Conservation (phyloP, 345 rosid genomes). For the Boechera divaricarpa region DNA sequence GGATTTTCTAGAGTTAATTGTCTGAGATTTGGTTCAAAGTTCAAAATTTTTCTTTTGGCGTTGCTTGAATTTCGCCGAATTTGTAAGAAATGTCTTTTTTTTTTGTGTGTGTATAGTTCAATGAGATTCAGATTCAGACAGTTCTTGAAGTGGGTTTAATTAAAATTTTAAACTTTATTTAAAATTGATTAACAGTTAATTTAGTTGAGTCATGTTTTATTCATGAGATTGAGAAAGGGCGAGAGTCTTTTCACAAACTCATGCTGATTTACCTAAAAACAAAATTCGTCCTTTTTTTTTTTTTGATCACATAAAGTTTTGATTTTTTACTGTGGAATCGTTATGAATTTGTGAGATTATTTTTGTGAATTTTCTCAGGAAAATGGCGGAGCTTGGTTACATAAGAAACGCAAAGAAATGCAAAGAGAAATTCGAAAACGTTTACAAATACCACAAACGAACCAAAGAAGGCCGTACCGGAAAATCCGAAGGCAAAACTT, state of each 20-base stretch:
- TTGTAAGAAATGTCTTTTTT: slow-evolving; percentile 10
- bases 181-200: slow-evolving; percentile 23
- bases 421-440: slow-evolving; percentile 94
- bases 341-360: not conserved
- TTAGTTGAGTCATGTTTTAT: slow-evolving; percentile 46
- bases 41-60: not conserved
- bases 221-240: slow-evolving; percentile 29
- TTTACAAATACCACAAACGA: slow-evolving; percentile 87
- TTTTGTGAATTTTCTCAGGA: slow-evolving; percentile 49
- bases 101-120: not conserved
- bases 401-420: slow-evolving; percentile 85
- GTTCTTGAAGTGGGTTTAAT: slow-evolving; percentile 29
- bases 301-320: not conserved
- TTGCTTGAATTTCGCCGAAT: not conserved
- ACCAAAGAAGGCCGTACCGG: slow-evolving; percentile 84
- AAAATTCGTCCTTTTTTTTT: not conserved
- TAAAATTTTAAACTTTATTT: not conserved
- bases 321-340: not conserved
- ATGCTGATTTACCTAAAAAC: slow-evolving; percentile 17
- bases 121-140: slow-evolving; percentile 45
- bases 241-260: slow-evolving; percentile 39
- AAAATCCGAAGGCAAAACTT: slow-evolving; percentile 70
- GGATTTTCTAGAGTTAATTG: not conserved
- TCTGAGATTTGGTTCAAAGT: slow-evolving; percentile 10
- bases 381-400: slow-evolving; percentile 74